phyloP scores from a whole-genome alignment of 805 yeast species.

The Ogataea zsoltii region DNA sequence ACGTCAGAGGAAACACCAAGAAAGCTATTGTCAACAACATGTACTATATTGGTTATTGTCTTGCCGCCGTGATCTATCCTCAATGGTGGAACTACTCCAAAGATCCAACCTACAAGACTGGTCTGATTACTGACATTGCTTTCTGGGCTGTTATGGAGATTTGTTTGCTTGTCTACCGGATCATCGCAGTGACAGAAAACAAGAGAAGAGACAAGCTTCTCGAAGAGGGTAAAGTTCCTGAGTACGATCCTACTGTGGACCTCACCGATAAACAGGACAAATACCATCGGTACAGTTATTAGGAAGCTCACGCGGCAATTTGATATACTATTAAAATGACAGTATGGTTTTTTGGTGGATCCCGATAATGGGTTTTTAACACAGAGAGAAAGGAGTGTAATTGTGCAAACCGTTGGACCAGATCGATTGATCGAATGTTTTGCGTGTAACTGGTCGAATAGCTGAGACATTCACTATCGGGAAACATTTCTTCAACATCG shows the following conservation, averaged over 20 bases:
- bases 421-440: too few species aligned
- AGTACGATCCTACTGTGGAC: constrained; percentile 24
- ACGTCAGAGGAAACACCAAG: constrained; percentile 71
- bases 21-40: constrained; percentile 58
- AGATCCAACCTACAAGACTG: constrained; percentile 59
- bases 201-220: constrained; percentile 22
- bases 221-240: constrained; percentile 17
- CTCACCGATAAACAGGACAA: constrained; percentile 31
- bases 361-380: too few species aligned
- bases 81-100: constrained; percentile 59
- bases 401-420: too few species aligned
- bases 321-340: too few species aligned
- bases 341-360: too few species aligned
- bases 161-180: constrained; percentile 28
- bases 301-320: too few species aligned
- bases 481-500: too few species aligned
- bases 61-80: constrained; percentile 68
- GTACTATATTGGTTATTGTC: constrained; percentile 59
- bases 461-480: too few species aligned
- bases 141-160: constrained; percentile 35
- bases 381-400: too few species aligned
- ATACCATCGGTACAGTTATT: constrained; percentile 28
- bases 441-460: too few species aligned
- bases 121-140: constrained; percentile 51
- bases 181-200: constrained; percentile 28